A percentile compares a stretch with the other conserved stretches of the same genome.
Evolutionary conservation across 805 yeast species (phyloP).

Genomic region (Saccharomycodes ludwigii): DNA sequence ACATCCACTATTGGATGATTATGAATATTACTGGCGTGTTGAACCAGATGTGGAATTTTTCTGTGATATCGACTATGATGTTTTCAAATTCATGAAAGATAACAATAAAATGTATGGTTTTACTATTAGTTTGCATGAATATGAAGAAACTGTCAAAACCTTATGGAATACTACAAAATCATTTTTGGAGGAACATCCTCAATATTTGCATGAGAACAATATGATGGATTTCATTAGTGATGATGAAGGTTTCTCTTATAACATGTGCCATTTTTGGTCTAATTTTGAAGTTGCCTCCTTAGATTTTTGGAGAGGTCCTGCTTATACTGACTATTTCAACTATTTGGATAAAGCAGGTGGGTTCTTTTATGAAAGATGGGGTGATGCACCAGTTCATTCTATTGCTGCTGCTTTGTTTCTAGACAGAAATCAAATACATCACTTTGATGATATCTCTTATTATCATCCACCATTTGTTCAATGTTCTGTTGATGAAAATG

Average conservation of each 20-base stretch:
- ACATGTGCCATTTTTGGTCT: constrained; percentile 85
- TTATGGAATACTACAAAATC: constrained; percentile 61
- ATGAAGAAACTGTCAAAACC: constrained; percentile 56
- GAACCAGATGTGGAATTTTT: constrained; percentile 74
- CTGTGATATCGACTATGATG: constrained; percentile 75
- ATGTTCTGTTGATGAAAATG: constrained; percentile 57
- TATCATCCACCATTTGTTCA: constrained; percentile 70
- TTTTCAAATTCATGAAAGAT: constrained; percentile 73
- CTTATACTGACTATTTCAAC: constrained; percentile 60
- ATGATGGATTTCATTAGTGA: constrained; percentile 59
- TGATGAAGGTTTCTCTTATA: constrained; percentile 60
- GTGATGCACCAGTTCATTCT: constrained; percentile 88
- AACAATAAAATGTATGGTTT: constrained; percentile 64
- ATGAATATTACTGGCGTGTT: constrained; percentile 89
- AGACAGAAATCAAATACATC: constrained; percentile 57
- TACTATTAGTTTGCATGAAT: constrained; percentile 71
- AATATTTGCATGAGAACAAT: constrained; percentile 46
- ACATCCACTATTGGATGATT: constrained; percentile 62
- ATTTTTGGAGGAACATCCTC: constrained; percentile 49
- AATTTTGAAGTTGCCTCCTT: constrained; percentile 75
- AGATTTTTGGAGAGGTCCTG: constrained; percentile 62
- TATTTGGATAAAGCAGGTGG: constrained; percentile 73
- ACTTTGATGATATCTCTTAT: constrained; percentile 79
- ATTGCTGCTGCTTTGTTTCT: constrained; percentile 74
- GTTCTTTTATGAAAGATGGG: constrained; percentile 91